phyloP scores from a whole-genome alignment of 345 rosid species.

The Camelina hispida region DNA sequence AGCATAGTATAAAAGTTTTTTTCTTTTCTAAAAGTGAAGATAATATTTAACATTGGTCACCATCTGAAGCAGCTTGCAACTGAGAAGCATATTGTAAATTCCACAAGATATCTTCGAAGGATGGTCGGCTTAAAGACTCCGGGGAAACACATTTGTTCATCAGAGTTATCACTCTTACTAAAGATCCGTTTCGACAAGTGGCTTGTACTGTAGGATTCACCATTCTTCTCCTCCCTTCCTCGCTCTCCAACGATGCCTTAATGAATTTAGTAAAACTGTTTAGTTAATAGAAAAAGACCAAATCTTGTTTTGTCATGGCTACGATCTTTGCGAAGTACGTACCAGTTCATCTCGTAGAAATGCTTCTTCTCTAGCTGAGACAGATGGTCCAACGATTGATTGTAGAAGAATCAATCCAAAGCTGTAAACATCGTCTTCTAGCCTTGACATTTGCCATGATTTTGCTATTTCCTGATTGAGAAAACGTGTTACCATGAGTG shows the following conservation, averaged over 20 bases:
- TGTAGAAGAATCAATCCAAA: constrained; percentile 93
- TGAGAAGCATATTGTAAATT: constrained; percentile 92
- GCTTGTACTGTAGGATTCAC: constrained; percentile 83
- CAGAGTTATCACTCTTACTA: constrained; percentile 66
- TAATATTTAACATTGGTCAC: constrained; percentile 52
- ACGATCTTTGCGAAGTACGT: not conserved
- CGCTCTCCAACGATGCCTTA: constrained; percentile 88
- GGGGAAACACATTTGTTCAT: constrained; percentile 84
- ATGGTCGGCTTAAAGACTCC: constrained; percentile 72
- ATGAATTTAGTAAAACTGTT: not conserved
- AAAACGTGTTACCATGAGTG: not conserved
- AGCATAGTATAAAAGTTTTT: constrained; percentile 11
- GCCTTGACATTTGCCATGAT: constrained; percentile 60
- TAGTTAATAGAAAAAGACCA: not conserved
- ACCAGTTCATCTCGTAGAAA: constrained; percentile 91
- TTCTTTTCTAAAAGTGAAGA: constrained; percentile 1
- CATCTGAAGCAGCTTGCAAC: constrained; percentile 77
- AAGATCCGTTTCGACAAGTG: constrained; percentile 79
- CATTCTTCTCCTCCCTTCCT: constrained; percentile 77
- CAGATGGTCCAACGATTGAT: constrained; percentile 87
- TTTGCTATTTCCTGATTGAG: constrained; percentile 51
- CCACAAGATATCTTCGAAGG: constrained; percentile 92
- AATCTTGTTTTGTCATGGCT: not conserved
- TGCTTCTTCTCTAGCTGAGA: constrained; percentile 74
- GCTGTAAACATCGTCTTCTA: constrained; percentile 89